Percentiles rank a stretch among this genome's conserved stretches.
phyloP scores from a whole-genome alignment of 2,329 filamentous ascomycete species.

The Fusarium goolgardi region DNA sequence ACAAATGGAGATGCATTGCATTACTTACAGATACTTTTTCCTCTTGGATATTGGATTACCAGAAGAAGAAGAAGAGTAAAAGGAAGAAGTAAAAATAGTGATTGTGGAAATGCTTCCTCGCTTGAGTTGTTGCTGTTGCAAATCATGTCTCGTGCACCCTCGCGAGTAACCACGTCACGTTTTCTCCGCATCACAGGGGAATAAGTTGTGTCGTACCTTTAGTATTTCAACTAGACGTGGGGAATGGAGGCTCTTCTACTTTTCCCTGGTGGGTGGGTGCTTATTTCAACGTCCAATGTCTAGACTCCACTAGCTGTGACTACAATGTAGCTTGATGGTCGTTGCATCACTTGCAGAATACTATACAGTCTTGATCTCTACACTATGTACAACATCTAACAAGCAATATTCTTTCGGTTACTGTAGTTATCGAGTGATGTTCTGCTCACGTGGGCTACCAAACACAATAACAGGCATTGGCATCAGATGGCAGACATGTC shows the following conservation, averaged over 20 bases:
- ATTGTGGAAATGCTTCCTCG: background rate
- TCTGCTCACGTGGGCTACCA: constrained; percentile 27
- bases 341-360: constrained; percentile 2
- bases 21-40: background rate
- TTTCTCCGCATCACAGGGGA: constrained; percentile 3
- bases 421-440: background rate
- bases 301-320: background rate
- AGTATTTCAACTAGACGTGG: background rate
- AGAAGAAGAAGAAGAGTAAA: background rate
- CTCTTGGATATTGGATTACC: rapidly evolving
- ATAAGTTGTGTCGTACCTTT: background rate
- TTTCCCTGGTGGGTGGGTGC: background rate
- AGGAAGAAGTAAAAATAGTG: background rate
- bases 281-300: constrained; percentile 9
- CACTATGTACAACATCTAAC: background rate
- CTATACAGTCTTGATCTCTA: background rate
- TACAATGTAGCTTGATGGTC: constrained; percentile 1
- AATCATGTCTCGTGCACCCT: constrained; percentile 26
- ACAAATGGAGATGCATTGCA: background rate
- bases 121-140: constrained; percentile 20
- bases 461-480: constrained; percentile 18
- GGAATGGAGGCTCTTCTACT: constrained; percentile 11
- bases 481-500: constrained; percentile 7
- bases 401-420: background rate
- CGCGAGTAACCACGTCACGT: constrained; percentile 34